These are phyloP conservation scores for Physcomitrellopsis africana DNA, from an alignment of 225 moss, liverwort and hornwort genomes.

Conservation along the genomic window DNA sequence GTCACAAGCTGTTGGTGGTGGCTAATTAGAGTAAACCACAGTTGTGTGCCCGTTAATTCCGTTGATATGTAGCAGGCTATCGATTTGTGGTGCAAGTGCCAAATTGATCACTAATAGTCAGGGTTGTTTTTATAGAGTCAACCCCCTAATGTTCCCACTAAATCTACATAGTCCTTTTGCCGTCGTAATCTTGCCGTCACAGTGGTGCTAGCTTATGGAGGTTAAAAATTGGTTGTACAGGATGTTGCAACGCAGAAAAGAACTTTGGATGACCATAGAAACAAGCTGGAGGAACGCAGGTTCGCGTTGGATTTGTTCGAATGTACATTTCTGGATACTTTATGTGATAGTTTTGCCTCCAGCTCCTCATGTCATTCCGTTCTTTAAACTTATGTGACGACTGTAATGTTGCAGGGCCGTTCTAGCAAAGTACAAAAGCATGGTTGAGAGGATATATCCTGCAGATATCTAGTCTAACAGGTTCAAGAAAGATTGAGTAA, in stretches of 20 bases:
- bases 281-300: conserved; percentile 81
- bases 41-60: conserved; percentile 3
- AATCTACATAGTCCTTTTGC: neutral
- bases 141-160: conserved; percentile 4
- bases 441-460: conserved; percentile 55
- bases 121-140: conserved; percentile 2
- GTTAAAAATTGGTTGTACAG: conserved; percentile 42
- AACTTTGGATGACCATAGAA: conserved; percentile 71
- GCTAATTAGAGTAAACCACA: conserved; percentile 3
- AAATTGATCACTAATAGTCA: conserved; percentile 3
- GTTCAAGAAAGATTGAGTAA: neutral
- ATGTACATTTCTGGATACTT: neutral
- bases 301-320: conserved; percentile 27
- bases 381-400: conserved; percentile 7
- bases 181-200: neutral
- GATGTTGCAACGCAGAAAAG: conserved; percentile 79
- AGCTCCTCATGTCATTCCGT: conserved; percentile 18
- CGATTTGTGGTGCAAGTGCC: conserved; percentile 8
- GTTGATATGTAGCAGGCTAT: neutral
- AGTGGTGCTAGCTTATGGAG: conserved; percentile 25
- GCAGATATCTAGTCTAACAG: conserved; percentile 30
- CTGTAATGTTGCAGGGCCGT: conserved; percentile 41
- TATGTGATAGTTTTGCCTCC: conserved; percentile 6
- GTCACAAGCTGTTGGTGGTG: conserved; percentile 15
- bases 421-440: conserved; percentile 52